Evolutionary conservation across 2,329 filamentous ascomycete species (phyloP), one percentile per base, ranked within the genome.

Genomic region (Phyllosticta citrichinensis): DNA sequence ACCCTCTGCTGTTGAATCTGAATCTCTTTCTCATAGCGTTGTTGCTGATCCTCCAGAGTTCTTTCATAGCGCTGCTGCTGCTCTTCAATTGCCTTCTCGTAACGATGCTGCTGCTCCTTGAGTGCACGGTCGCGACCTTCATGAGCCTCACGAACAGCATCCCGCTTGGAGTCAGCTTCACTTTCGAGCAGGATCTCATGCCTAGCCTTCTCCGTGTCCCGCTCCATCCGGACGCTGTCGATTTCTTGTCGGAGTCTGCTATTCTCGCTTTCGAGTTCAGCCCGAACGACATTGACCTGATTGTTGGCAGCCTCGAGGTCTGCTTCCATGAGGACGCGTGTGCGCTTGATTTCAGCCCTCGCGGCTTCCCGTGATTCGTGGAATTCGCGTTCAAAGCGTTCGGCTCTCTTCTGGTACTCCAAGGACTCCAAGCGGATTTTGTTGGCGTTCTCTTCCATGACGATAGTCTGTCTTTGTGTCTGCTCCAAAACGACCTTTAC

Each of bases 131-230:
- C 81, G 61, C 79, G 80, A 56, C 77, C 76, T 63, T 84, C 78
- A 33, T 77, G 68, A 30, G 80, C 79, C 61, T 84, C 81, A 19
- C 77, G 76, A 30, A 87, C 69, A 52, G 83, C 80, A 65, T 81
- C 77, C 59, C 83, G 80, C 74, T 87, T 89, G 17, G 83, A 84
- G 63, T 84, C 83, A 63, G 89, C 83, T 22, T 87, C 87, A 66
- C 94, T 90, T 72, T 96, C 89, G 11, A 96, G 80, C 58, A 94
- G 81, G 78, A 94, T 87, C 69, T 96, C 91, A 66, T 89, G 86
- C 67, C 87, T 88, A 20, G 87, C 90, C 71, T 88, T 91, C 61
- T 85, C 82, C 2, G 88, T 91, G 68, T 96, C 90, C 10, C 86
- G 83, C 64, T 96, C 91, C 69, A 94, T 80, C 69, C 83, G 87